Percentiles rank a stretch among this genome's conserved stretches.
phyloP scores from a whole-genome alignment of 257 asterid genomes.

The Ligustrum vulgare region DNA sequence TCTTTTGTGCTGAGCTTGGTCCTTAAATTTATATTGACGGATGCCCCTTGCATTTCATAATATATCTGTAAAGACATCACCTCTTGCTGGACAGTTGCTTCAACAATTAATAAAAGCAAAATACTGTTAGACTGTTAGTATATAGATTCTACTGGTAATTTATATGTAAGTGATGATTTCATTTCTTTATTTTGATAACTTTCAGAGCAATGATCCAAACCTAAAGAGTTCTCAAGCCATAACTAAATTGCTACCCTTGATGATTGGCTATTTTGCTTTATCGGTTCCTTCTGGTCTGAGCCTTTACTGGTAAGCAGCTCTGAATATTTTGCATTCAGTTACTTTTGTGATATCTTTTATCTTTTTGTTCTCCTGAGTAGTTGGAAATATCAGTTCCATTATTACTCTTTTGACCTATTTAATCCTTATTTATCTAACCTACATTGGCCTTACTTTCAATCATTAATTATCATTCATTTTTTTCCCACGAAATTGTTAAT shows the following conservation, averaged over 20 bases:
- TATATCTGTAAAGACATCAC: not conserved
- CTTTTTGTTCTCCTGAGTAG: not conserved
- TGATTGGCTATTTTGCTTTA: conserved; percentile 92
- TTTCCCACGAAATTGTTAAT: too few relatives aligned
- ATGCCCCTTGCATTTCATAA: not conserved
- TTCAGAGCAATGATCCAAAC: conserved; percentile 90
- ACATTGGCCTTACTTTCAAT: too few relatives aligned
- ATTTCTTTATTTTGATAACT: conserved; percentile 14
- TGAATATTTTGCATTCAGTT: not conserved
- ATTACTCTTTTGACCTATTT: conserved; percentile 7
- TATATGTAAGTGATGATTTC: conserved; percentile 6
- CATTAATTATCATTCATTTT: too few relatives aligned
- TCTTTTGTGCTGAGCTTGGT: conserved; percentile 17
- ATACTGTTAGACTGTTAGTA: not conserved
- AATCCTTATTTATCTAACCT: not conserved
- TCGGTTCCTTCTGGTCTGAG: conserved; percentile 99
- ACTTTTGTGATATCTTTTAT: not conserved
- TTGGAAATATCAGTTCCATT: not conserved
- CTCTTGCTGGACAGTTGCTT: not conserved
- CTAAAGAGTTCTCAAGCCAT: conserved; percentile 81
- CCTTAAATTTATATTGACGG: not conserved
- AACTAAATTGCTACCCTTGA: conserved; percentile 80
- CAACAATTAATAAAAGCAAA: not conserved
- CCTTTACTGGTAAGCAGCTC: conserved; percentile 74
- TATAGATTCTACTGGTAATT: not conserved